A percentile compares a stretch with the other conserved stretches of the same genome.
phyloP scores from a whole-genome alignment of 2,329 filamentous ascomycete species.

The Aspergillus jensenii region DNA sequence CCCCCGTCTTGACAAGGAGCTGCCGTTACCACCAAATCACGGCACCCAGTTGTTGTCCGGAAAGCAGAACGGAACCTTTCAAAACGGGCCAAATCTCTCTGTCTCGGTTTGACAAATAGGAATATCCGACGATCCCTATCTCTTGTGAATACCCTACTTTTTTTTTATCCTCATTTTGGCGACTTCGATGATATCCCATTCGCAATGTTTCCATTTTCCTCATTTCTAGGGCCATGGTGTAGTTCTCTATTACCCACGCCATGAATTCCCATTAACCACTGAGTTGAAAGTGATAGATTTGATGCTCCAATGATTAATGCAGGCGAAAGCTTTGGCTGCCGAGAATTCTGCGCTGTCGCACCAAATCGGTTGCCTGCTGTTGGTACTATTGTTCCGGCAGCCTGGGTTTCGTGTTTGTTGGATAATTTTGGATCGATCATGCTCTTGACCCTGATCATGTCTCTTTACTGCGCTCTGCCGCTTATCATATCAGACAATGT shows the following conservation, averaged over 20 bases:
- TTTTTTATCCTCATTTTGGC: constrained; percentile 6
- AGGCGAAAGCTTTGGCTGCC: constrained; percentile 23
- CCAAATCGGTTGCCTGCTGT: constrained; percentile 11
- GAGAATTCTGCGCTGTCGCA: constrained; percentile 18
- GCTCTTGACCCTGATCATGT: neutral
- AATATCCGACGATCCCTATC: neutral
- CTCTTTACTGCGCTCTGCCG: constrained; percentile 8
- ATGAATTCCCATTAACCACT: constrained; percentile 17
- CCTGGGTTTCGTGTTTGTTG: constrained; percentile 11
- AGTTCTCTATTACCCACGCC: constrained; percentile 13
- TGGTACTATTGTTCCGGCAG: constrained; percentile 9
- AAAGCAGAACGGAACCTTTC: constrained; percentile 27
- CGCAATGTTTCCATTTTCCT: constrained; percentile 17
- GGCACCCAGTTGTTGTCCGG: constrained; percentile 13
- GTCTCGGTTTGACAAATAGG: constrained; percentile 8
- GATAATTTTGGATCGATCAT: constrained; percentile 6
- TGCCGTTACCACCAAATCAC: constrained; percentile 27
- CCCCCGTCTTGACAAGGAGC: constrained; percentile 32
- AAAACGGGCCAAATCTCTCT: constrained; percentile 5
- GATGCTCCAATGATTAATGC: constrained; percentile 36
- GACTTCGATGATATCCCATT: constrained; percentile 23
- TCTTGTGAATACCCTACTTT: neutral
- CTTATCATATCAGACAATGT: constrained; percentile 12
- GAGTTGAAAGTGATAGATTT: constrained; percentile 21
- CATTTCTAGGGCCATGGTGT: constrained; percentile 15